Evolutionary conservation across 108 stramenopile genomes (phyloP).

Genomic region (Licmophora abbreviata): DNA sequence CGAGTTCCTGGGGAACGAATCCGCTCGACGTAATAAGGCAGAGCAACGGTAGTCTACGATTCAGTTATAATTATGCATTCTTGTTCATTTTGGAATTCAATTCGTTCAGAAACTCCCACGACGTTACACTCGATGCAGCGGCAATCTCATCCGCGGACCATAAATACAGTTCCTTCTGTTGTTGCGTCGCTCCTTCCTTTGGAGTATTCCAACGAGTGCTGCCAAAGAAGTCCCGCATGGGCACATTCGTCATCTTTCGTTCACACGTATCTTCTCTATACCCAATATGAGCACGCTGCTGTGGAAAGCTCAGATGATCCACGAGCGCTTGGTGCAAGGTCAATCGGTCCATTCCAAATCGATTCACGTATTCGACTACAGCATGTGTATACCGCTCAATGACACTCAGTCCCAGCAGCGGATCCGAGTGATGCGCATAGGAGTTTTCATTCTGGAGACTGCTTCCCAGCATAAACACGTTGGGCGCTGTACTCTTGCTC

Average conservation of each 20-base stretch:
- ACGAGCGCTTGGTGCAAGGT: not conserved
- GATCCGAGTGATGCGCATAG: slow-evolving; percentile 67
- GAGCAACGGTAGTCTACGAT: too few species aligned
- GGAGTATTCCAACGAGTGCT: slow-evolving; percentile 4
- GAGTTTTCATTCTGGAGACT: slow-evolving; percentile 61
- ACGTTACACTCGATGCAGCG: too few species aligned
- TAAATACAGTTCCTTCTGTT: too few species aligned
- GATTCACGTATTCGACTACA: slow-evolving; percentile 5
- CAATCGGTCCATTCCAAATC: not conserved
- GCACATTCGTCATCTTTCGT: slow-evolving; percentile 25
- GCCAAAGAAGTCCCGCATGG: slow-evolving; percentile 54
- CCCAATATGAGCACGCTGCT: not conserved
- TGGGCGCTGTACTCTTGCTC: slow-evolving; percentile 43
- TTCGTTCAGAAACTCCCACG: too few species aligned
- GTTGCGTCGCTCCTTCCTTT: too few species aligned
- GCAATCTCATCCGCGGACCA: too few species aligned
- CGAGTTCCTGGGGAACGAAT: too few species aligned
- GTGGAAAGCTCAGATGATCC: not conserved
- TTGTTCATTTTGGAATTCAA: too few species aligned
- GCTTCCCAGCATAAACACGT: slow-evolving; percentile 72
- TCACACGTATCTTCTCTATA: not conserved
- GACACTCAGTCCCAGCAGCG: slow-evolving; percentile 43
- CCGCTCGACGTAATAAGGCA: too few species aligned
- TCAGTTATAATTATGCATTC: too few species aligned
- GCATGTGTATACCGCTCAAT: slow-evolving; percentile 71